phyloP scores from a whole-genome alignment of 805 yeast species.

The Saccharomycopsis synnaedendra region DNA sequence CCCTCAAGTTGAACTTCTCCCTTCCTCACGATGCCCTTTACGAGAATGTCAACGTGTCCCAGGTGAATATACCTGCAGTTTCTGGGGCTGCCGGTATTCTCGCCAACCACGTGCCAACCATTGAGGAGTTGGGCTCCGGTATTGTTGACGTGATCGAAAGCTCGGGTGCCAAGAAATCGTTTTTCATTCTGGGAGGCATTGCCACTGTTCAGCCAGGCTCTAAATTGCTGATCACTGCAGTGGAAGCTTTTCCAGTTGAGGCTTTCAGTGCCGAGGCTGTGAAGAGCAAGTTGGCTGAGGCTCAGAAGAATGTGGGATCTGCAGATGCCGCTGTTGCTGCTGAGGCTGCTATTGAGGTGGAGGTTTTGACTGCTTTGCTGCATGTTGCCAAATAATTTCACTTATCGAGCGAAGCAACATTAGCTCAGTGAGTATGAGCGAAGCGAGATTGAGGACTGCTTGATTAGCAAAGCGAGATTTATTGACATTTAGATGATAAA shows the following conservation, averaged over 20 bases:
- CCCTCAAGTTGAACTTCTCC: conserved; percentile 79
- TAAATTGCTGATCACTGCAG: conserved; percentile 78
- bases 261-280: conserved; percentile 73
- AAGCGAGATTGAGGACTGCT: no score
- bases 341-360: conserved; percentile 90
- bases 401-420: background rate
- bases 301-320: conserved; percentile 80
- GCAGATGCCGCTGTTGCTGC: conserved; percentile 84
- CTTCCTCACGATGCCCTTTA: conserved; percentile 73
- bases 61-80: conserved; percentile 92
- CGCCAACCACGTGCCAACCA: conserved; percentile 95
- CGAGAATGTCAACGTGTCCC: conserved; percentile 36
- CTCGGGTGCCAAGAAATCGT: conserved; percentile 62
- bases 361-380: conserved; percentile 90
- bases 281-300: conserved; percentile 77
- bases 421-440: background rate
- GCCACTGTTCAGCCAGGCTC: conserved; percentile 96
- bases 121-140: conserved; percentile 95
- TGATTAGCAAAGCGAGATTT: no score
- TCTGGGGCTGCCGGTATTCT: conserved; percentile 95
- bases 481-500: no score
- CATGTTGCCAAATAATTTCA: conserved; percentile 54
- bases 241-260: conserved; percentile 90
- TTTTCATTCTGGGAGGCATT: conserved; percentile 91
- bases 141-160: conserved; percentile 82